phyloP scores from a whole-genome alignment of 441 rosid genomes.

The Euphorbia celastroides region DNA sequence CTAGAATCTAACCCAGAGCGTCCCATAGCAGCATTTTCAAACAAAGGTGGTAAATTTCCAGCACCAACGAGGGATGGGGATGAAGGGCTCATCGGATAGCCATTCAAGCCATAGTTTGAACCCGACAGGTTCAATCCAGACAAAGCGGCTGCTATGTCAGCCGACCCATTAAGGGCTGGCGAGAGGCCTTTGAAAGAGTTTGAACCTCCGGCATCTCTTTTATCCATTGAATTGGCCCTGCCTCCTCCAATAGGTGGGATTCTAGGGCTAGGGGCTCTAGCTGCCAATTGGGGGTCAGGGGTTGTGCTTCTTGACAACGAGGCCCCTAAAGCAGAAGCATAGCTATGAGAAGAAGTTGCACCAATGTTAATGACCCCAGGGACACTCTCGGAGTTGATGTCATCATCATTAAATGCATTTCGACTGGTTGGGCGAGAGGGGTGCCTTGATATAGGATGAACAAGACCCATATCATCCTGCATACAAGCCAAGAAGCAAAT shows the following conservation, averaged over 20 bases:
- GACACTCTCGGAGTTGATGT: conserved; percentile 38
- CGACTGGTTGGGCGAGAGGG: conserved; percentile 58
- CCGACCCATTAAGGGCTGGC: conserved; percentile 32
- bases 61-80: conserved; percentile 42
- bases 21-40: conserved; percentile 46
- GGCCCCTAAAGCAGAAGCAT: conserved; percentile 59
- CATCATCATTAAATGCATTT: conserved; percentile 44
- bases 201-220: conserved; percentile 31
- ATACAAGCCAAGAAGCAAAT: too few relatives aligned
- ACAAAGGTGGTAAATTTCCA: conserved; percentile 48
- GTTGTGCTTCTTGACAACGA: conserved; percentile 62
- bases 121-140: conserved; percentile 53
- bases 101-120: conserved; percentile 40
- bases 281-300: conserved; percentile 56
- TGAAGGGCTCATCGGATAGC: conserved; percentile 38
- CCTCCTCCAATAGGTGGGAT: conserved; percentile 56
- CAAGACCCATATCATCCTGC: conserved; percentile 53
- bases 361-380: conserved; percentile 30
- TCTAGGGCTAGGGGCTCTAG: conserved; percentile 56
- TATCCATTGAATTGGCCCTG: conserved; percentile 43
- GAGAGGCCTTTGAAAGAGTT: conserved; percentile 38
- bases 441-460: conserved; percentile 36
- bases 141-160: conserved; percentile 48
- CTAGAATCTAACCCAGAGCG: conserved; percentile 44
- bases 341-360: conserved; percentile 42